Percentiles rank a stretch among this genome's conserved stretches.
phyloP scores from a whole-genome alignment of 768 basidiomycete species.

The Tylopilus plumbeoviolaceoides region DNA sequence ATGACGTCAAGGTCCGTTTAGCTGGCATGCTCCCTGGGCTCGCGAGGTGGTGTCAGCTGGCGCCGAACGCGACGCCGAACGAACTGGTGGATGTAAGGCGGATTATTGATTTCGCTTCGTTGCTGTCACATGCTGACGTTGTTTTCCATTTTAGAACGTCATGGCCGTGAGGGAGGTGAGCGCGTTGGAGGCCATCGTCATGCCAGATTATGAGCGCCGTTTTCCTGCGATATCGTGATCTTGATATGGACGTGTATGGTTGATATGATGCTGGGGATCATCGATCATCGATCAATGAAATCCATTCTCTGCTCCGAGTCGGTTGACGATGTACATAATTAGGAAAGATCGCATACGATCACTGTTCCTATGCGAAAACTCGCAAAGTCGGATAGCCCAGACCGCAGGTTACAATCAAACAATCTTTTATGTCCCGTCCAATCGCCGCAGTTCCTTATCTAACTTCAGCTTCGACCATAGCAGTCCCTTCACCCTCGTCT shows the following conservation, averaged over 20 bases:
- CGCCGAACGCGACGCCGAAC: conserved; percentile 67
- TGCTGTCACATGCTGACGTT: conserved; percentile 1
- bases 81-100: conserved; percentile 77
- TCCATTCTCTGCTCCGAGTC: no score
- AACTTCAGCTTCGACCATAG: no score
- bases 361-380: no score
- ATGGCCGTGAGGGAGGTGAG: conserved; percentile 59
- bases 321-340: no score
- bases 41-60: conserved; percentile 70
- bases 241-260: background rate
- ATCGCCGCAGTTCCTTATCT: no score
- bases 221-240: conserved; percentile 21
- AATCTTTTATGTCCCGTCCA: no score
- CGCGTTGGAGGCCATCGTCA: conserved; percentile 70
- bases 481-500: no score
- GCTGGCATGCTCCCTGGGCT: conserved; percentile 80
- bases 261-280: background rate
- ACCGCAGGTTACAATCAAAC: no score
- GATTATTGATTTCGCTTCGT: background rate
- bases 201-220: conserved; percentile 61
- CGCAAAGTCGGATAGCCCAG: no score
- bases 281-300: no score
- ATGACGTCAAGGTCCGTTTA: conserved; percentile 58
- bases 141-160: conserved; percentile 42
- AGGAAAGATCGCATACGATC: no score